A percentile compares a stretch with the other conserved stretches of the same genome.
These are phyloP conservation scores for Eutreptiella sp. DNA, from an alignment of 208 protist species.

Conservation along the genomic window DNA sequence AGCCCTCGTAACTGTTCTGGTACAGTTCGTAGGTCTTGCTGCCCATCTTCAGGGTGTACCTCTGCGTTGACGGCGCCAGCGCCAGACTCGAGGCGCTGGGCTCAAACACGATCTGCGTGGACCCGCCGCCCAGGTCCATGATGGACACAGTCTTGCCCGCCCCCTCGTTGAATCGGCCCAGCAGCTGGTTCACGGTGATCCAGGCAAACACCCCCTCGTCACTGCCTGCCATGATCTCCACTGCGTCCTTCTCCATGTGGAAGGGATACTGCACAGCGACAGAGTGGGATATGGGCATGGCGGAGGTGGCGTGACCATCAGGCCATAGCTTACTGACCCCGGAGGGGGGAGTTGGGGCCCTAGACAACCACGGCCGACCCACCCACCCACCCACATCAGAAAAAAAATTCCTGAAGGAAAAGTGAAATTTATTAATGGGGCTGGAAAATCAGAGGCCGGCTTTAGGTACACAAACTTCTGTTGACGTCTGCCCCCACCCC, in stretches of 20 bases:
- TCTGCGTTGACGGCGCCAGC: constrained; percentile 42
- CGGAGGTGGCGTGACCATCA: too few species aligned
- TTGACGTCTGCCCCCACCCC: too few species aligned
- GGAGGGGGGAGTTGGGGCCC: too few species aligned
- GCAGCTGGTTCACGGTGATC: constrained; percentile 70
- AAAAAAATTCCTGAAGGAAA: too few species aligned
- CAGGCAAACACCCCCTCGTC: constrained; percentile 71
- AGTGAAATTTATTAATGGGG: too few species aligned
- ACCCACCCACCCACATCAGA: too few species aligned
- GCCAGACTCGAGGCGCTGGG: constrained; percentile 24
- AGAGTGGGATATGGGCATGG: too few species aligned
- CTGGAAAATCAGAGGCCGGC: too few species aligned
- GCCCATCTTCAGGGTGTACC: constrained; percentile 26
- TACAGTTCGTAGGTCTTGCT: constrained; percentile 44
- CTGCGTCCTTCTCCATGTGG: constrained; percentile 38
- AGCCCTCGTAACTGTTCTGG: constrained; percentile 70
- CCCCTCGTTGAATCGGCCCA: constrained; percentile 30
- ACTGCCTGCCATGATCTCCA: constrained; percentile 61
- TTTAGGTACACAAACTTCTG: too few species aligned
- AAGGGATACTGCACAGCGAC: constrained; percentile 14
- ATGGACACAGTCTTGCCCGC: constrained; percentile 39
- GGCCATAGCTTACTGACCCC: too few species aligned
- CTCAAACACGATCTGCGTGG: constrained; percentile 66
- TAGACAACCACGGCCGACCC: too few species aligned
- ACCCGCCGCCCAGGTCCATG: constrained; percentile 68